A percentile compares a stretch with the other conserved stretches of the same genome.
These are phyloP conservation scores for Leccinum griseonigrum DNA, from an alignment of 1,284 basidiomycete genomes.

Conservation along the genomic window DNA sequence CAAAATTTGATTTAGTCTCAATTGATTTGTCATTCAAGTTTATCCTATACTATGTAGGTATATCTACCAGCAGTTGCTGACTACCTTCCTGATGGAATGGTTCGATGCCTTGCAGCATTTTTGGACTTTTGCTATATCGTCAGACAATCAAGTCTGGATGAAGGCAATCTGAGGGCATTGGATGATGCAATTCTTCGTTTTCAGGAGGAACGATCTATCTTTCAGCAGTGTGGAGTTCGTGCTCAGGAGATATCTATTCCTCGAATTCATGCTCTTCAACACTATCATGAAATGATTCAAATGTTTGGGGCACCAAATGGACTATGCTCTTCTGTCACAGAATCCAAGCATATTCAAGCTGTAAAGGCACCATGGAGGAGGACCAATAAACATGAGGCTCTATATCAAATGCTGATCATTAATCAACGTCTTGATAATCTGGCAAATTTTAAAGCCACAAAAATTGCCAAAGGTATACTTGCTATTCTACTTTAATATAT, in stretches of 20 bases:
- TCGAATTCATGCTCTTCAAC: background rate
- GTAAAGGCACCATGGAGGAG: background rate
- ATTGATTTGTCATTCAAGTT: background rate
- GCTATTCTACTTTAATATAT: too few species aligned
- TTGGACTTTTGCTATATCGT: slow-evolving; percentile 5
- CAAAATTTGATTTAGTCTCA: background rate
- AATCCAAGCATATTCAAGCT: background rate
- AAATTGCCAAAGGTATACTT: too few species aligned
- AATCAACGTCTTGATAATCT: background rate
- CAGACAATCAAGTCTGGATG: background rate
- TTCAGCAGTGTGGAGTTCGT: background rate
- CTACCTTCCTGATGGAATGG: background rate
- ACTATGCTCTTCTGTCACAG: background rate
- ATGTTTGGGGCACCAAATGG: background rate
- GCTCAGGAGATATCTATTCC: background rate
- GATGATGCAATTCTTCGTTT: background rate
- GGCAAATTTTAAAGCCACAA: background rate
- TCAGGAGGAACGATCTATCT: background rate
- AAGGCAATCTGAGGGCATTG: background rate
- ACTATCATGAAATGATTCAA: background rate
- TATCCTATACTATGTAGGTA: background rate
- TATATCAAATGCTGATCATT: background rate
- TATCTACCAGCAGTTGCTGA: background rate
- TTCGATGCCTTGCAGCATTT: background rate
- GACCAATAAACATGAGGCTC: background rate